Percentiles rank a stretch among this genome's conserved stretches.
Conservation (phyloP, 2,329 filamentous ascomycete species). For the Colletotrichum scovillei region DNA sequence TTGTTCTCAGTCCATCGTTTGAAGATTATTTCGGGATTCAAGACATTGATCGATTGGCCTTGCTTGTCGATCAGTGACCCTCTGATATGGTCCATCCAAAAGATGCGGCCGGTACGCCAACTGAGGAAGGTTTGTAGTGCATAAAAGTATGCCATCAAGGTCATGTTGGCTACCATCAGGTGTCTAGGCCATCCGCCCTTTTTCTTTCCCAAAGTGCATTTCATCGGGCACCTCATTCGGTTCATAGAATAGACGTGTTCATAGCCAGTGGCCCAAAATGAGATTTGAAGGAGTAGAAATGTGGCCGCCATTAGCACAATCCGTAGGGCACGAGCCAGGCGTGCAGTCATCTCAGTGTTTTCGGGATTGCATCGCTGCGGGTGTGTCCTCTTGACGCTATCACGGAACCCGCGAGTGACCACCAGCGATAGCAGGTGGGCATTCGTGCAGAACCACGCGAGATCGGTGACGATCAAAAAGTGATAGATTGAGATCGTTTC, state of each 20-base stretch:
- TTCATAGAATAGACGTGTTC: background rate
- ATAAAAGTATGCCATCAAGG: slow-evolving; percentile 13
- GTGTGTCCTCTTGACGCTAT: slow-evolving; percentile 29
- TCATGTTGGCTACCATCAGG: slow-evolving; percentile 18
- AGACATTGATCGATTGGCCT: slow-evolving; percentile 1
- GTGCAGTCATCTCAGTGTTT: background rate
- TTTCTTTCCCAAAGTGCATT: background rate
- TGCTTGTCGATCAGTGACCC: background rate
- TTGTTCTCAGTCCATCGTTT: background rate
- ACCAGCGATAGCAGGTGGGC: slow-evolving; percentile 38
- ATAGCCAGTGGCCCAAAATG: background rate
- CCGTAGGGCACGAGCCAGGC: background rate
- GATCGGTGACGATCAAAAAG: slow-evolving; percentile 39
- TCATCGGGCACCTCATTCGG: slow-evolving; percentile 6
- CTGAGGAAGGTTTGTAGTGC: background rate
- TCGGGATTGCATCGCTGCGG: background rate
- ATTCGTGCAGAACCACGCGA: slow-evolving; percentile 41
- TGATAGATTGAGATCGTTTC: slow-evolving; percentile 40
- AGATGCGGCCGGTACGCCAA: slow-evolving; percentile 17
- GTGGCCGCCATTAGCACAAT: slow-evolving; percentile 1
- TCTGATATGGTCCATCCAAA: slow-evolving; percentile 16
- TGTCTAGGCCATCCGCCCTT: background rate
- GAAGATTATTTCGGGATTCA: slow-evolving; percentile 2
- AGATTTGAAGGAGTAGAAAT: background rate
- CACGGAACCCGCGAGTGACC: slow-evolving; percentile 25